Percentiles rank a stretch among this genome's conserved stretches.
Conservation (phyloP, 1,139 yeast species). For the Debaryomyces fabryi region DNA sequence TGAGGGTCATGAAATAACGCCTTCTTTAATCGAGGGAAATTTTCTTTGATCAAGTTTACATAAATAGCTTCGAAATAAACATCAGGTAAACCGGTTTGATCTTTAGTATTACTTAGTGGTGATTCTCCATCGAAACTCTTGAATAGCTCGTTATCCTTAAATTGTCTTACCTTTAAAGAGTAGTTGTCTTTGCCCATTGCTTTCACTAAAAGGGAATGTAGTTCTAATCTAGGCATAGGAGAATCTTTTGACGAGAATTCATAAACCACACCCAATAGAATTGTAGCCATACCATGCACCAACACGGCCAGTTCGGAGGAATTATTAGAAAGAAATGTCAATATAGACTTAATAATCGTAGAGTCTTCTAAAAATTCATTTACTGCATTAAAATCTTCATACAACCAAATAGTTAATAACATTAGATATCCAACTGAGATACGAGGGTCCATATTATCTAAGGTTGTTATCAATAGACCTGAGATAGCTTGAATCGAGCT, state of each 20-base stretch:
- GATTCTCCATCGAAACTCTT: conserved; percentile 55
- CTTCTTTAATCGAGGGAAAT: conserved; percentile 65
- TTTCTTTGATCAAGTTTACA: conserved; percentile 68
- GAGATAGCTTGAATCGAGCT: conserved; percentile 79
- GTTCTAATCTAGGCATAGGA: conserved; percentile 67
- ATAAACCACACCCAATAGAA: conserved; percentile 75
- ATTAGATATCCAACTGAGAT: conserved; percentile 78
- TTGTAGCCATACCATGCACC: conserved; percentile 75
- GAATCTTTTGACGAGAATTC: conserved; percentile 78
- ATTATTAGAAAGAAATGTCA: conserved; percentile 67
- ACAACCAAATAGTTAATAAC: conserved; percentile 76
- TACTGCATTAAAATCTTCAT: conserved; percentile 75
- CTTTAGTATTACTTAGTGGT: conserved; percentile 38
- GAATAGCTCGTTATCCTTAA: conserved; percentile 61
- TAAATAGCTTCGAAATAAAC: conserved; percentile 72
- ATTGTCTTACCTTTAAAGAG: conserved; percentile 69
- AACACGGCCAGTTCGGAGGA: conserved; percentile 59
- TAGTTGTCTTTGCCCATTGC: conserved; percentile 85
- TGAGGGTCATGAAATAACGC: conserved; percentile 78
- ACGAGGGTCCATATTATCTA: conserved; percentile 70
- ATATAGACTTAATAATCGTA: conserved; percentile 64
- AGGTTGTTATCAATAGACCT: conserved; percentile 69
- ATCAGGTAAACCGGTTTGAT: conserved; percentile 84
- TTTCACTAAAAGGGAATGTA: conserved; percentile 63
- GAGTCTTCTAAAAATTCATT: conserved; percentile 74